These are phyloP conservation scores for Trypanosoma cruzi DNA, from an alignment of 208 protist species.

Conservation along the genomic window DNA sequence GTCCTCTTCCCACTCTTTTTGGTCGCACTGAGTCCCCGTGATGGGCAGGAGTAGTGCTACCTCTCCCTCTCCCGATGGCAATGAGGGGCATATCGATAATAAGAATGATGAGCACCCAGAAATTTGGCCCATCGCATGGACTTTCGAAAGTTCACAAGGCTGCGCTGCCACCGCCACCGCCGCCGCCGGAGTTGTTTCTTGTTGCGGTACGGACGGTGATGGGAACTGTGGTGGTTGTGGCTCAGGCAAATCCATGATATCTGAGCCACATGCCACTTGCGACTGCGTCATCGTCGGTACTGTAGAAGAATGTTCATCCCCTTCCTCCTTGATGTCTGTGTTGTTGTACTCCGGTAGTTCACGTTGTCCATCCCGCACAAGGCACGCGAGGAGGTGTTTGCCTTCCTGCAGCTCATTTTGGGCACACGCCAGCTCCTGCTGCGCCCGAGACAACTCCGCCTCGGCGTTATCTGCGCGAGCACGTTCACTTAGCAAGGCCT, in stretches of 20 bases:
- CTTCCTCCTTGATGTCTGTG: neutral
- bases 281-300: neutral
- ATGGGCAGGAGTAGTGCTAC: too few species aligned
- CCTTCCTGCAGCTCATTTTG: neutral
- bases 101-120: too few species aligned
- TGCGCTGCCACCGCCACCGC: too few species aligned
- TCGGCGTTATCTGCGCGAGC: neutral
- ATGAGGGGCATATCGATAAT: too few species aligned
- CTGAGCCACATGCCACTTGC: too few species aligned
- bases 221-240: neutral
- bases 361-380: neutral
- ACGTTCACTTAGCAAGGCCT: neutral
- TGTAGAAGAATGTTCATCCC: too few species aligned
- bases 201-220: neutral
- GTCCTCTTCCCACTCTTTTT: too few species aligned
- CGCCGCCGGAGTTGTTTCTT: neutral
- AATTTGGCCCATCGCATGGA: too few species aligned
- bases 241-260: slow-evolving; percentile 1
- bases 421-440: neutral
- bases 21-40: too few species aligned
- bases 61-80: too few species aligned
- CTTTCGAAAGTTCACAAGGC: too few species aligned
- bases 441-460: neutral
- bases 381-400: neutral
- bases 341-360: neutral